These are phyloP conservation scores for Citrus trifoliata DNA, from an alignment of 345 rosid species.

Conservation along the genomic window DNA sequence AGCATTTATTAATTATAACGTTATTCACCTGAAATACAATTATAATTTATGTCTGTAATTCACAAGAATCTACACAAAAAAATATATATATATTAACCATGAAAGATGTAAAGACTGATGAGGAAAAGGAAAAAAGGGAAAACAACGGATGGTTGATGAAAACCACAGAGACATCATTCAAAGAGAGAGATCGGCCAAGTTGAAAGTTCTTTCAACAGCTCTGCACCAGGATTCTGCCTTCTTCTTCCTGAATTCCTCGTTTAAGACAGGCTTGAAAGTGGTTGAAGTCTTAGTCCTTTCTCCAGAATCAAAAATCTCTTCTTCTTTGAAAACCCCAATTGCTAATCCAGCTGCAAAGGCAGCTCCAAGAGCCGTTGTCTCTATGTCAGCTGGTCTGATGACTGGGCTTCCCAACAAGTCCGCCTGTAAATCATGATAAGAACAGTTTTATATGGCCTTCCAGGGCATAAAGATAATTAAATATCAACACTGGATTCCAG, in stretches of 20 bases:
- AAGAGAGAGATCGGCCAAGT: conserved; percentile 66
- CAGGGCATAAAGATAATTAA: neutral
- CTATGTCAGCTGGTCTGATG: conserved; percentile 84
- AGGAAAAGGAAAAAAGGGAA: neutral
- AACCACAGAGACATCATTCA: conserved; percentile 16
- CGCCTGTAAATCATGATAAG: conserved; percentile 40
- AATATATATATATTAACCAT: no score
- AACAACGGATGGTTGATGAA: neutral
- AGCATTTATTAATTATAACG: no score
- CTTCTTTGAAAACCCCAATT: conserved; percentile 75
- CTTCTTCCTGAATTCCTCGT: conserved; percentile 55
- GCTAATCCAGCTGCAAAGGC: conserved; percentile 99
- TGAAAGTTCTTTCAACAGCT: conserved; percentile 77
- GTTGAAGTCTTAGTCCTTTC: conserved; percentile 41
- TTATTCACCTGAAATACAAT: no score
- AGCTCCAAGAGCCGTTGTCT: conserved; percentile 94
- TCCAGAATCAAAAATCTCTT: conserved; percentile 55
- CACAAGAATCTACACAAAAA: no score
- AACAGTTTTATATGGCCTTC: neutral
- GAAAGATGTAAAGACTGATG: neutral
- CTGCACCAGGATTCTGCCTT: conserved; percentile 81
- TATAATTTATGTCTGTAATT: no score
- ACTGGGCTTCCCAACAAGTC: conserved; percentile 89
- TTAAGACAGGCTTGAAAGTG: conserved; percentile 48
- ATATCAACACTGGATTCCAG: neutral